Conservation (phyloP, 1,139 yeast species). For the Hansenula sp. region DNA sequence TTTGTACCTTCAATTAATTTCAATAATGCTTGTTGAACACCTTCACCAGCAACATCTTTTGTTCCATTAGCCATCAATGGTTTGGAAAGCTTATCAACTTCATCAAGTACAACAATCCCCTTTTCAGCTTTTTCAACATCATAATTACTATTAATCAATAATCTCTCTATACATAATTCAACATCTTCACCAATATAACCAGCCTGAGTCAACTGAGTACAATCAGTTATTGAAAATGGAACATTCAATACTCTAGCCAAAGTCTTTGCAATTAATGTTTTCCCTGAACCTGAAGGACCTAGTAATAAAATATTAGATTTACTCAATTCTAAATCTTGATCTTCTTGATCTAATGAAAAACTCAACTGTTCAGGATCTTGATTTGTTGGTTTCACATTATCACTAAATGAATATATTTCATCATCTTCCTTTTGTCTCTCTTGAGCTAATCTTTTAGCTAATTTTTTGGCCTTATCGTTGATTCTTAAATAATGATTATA, state of each 20-base stretch:
- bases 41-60: conserved; percentile 54
- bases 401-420: conserved; percentile 17
- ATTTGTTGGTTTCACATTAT: conserved; percentile 25
- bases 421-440: conserved; percentile 18
- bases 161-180: conserved; percentile 45
- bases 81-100: conserved; percentile 47
- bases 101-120: conserved; percentile 52
- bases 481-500: conserved; percentile 46
- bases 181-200: conserved; percentile 59
- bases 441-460: conserved; percentile 14
- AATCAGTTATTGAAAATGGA: conserved; percentile 50
- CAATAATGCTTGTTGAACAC: conserved; percentile 51
- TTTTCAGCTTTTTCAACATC: conserved; percentile 44
- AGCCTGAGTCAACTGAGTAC: conserved; percentile 53
- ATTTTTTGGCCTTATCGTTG: conserved; percentile 30
- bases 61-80: conserved; percentile 38
- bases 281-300: conserved; percentile 57
- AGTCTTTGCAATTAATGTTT: conserved; percentile 47
- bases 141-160: conserved; percentile 41
- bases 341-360: conserved; percentile 18
- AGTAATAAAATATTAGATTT: conserved; percentile 46
- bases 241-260: conserved; percentile 44
- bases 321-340: conserved; percentile 36
- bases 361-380: conserved; percentile 27
- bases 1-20: conserved; percentile 50